Evolutionary conservation across 2,329 filamentous ascomycete genomes (phyloP).

Genomic region (Venturia carpophila): DNA sequence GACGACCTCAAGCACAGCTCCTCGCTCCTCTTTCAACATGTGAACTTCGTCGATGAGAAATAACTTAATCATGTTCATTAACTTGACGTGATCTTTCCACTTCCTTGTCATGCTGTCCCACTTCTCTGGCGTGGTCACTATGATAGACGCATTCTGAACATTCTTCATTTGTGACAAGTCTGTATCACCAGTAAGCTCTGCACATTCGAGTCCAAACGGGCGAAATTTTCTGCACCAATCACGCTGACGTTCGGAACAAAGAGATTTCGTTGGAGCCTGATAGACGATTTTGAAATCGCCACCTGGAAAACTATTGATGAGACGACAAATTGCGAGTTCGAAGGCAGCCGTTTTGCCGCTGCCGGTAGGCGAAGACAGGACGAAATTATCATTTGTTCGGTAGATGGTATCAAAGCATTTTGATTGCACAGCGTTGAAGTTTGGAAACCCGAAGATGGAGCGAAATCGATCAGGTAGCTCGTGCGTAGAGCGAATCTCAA

Average conservation of each 20-base stretch:
- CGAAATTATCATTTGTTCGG: constrained; percentile 63
- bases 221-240: constrained; percentile 74
- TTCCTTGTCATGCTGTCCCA: constrained; percentile 86
- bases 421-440: constrained; percentile 79
- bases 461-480: constrained; percentile 62
- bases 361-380: constrained; percentile 73
- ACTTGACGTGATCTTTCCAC: constrained; percentile 70
- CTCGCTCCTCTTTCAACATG: constrained; percentile 70
- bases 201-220: constrained; percentile 58
- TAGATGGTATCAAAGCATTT: constrained; percentile 65
- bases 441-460: constrained; percentile 60
- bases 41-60: constrained; percentile 86
- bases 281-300: constrained; percentile 74
- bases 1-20: constrained; percentile 73
- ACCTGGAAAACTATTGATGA: constrained; percentile 49
- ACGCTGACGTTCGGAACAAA: constrained; percentile 66
- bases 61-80: constrained; percentile 68
- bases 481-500: constrained; percentile 50
- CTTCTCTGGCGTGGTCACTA: constrained; percentile 83
- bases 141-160: constrained; percentile 69
- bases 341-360: constrained; percentile 78
- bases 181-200: constrained; percentile 77
- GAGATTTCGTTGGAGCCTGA: constrained; percentile 74
- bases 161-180: constrained; percentile 56
- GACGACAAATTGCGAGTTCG: constrained; percentile 71